These are phyloP conservation scores for Bruguiera parviflora DNA, from an alignment of 345 rosid species.

Conservation along the genomic window DNA sequence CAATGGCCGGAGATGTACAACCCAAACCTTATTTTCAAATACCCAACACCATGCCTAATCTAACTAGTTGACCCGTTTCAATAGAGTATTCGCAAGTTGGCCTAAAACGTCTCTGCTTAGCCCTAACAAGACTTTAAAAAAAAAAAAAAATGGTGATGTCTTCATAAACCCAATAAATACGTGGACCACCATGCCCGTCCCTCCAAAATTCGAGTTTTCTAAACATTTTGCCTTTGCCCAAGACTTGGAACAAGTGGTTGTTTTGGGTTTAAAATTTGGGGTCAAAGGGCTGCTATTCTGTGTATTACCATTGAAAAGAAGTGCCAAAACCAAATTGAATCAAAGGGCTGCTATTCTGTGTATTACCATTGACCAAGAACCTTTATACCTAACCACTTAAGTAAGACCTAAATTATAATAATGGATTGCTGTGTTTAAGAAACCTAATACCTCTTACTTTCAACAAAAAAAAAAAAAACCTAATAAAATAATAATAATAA, in stretches of 20 bases:
- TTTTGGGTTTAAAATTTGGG: conserved; percentile 9
- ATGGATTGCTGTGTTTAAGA: not conserved
- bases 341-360: not conserved
- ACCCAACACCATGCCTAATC: conserved; percentile 31
- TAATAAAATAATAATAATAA: too few relatives aligned
- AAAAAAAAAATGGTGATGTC: not conserved
- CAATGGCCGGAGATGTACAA: not conserved
- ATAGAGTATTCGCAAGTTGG: conserved; percentile 46
- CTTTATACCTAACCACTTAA: not conserved
- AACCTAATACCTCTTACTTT: not conserved
- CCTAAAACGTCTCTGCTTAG: conserved; percentile 30
- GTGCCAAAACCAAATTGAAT: conserved; percentile 36
- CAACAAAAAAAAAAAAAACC: not conserved
- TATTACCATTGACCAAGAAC: not conserved
- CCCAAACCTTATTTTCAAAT: conserved; percentile 4
- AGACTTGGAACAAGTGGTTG: conserved; percentile 24
- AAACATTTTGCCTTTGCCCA: conserved; percentile 13
- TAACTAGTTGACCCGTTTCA: conserved; percentile 44
- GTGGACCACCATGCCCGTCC: conserved; percentile 8
- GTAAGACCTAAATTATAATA: not conserved
- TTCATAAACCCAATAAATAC: conserved; percentile 1
- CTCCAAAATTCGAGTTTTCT: not conserved
- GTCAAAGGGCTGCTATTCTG: conserved; percentile 6
- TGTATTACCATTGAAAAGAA: not conserved
- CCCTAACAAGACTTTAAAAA: conserved; percentile 13